Base-by-base conservation (phyloP, 345 rosid genomes). In the Brassica cretica region DNA sequence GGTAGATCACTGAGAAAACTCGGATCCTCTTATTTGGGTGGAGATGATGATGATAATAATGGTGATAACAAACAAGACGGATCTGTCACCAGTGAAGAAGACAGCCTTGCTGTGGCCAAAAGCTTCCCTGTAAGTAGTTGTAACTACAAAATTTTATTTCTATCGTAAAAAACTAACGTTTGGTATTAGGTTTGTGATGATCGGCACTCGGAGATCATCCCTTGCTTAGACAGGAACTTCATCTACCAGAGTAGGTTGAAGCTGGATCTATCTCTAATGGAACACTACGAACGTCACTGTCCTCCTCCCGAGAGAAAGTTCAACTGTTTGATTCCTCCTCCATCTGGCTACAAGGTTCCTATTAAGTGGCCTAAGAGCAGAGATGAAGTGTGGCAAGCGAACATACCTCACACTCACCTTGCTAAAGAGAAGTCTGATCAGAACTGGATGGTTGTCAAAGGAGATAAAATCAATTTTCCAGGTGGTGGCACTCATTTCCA, bases 401-500 rank as follows among this genome's bases (percentile, higher is more conserved):
- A 95, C 84, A 95, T 95, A 80, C 99, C 99, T 78, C 99, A 95
- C 78, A 95, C 94, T 68, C 99, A 93, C 86, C 97, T 95, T 81
- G 99, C 99, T 64, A 88, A 86, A 68, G 98, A 95, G 75, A 95
- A 95, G 82, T 95, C 99, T 84, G 98, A 93, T 73, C 99, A 95
- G 89, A 95, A 95, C 77, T 95, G 99, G 99, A 95, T 95, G 99
- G 93, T 90, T 87, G 98, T 89, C 1, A 90, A 91, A 90, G 99
- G 98, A 58, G 96, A 95, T 25, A 95, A 88, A 84, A 95, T 95
- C n/a, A 71, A 64, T 3, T 95, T 95, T 72, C 98, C 99, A 0
- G 99, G 99, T 27, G 99, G 99, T 65, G 99, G 99, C 46, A 95
- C 99, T 64, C 99, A 95, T 86, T 95, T 95, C 77, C 99, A 95